A percentile compares a stretch with the other conserved stretches of the same genome.
Evolutionary conservation across 495 filamentous ascomycete genomes (phyloP).

Genomic region (Penicillium riverlandense): DNA sequence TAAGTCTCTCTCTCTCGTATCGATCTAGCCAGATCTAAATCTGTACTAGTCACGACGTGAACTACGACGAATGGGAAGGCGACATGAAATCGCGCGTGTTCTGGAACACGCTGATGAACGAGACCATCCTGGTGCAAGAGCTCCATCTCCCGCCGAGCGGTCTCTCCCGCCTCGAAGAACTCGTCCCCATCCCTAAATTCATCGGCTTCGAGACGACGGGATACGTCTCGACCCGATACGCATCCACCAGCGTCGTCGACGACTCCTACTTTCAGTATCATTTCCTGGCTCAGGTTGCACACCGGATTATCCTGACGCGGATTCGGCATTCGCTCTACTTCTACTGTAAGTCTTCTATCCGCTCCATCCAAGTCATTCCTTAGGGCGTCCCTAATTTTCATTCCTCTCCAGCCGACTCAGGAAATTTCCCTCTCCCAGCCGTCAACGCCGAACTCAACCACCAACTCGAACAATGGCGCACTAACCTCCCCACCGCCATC

Average conservation of each 20-base stretch:
- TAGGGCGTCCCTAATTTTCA: background rate
- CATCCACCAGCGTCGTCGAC: slow-evolving; percentile 27
- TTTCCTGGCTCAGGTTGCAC: slow-evolving; percentile 42
- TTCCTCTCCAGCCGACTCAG: slow-evolving; percentile 30
- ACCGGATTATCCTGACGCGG: slow-evolving; percentile 41
- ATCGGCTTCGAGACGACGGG: slow-evolving; percentile 35
- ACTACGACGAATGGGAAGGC: slow-evolving; percentile 41
- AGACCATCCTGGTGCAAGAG: slow-evolving; percentile 42
- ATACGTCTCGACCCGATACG: slow-evolving; percentile 21
- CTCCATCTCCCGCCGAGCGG: slow-evolving; percentile 41
- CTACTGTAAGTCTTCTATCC: slow-evolving; percentile 26
- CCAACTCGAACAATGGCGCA: slow-evolving; percentile 42
- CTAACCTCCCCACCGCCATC: slow-evolving; percentile 34
- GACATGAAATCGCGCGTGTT: slow-evolving; percentile 45
- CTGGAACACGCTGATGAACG: slow-evolving; percentile 45
- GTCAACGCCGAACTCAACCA: slow-evolving; percentile 39
- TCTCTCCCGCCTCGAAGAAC: slow-evolving; percentile 36
- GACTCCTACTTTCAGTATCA: slow-evolving; percentile 44
- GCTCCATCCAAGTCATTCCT: background rate
- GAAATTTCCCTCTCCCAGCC: slow-evolving; percentile 37
- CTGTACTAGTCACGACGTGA: slow-evolving; percentile 30
- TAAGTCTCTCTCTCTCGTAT: slow-evolving; percentile 9
- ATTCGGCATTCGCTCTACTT: slow-evolving; percentile 43
- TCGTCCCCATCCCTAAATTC: slow-evolving; percentile 42
- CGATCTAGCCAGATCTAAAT: slow-evolving; percentile 1